Percentiles rank a stretch among this genome's conserved stretches.
These are phyloP conservation scores for Ophiostoma sp. DNA, from an alignment of 2,329 filamentous ascomycete genomes.

Conservation along the genomic window DNA sequence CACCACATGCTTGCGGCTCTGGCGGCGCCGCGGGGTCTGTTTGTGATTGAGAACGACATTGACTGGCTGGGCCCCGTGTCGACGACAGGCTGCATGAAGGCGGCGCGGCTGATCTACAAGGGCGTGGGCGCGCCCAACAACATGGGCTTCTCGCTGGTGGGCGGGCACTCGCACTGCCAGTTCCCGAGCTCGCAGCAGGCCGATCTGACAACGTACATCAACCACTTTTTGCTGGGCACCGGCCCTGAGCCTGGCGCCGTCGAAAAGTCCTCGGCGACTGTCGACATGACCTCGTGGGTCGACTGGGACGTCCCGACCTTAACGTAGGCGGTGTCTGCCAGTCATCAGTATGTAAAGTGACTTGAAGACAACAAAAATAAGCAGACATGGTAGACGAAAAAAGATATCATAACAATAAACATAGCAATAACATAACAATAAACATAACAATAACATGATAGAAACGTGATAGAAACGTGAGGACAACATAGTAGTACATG, in stretches of 20 bases:
- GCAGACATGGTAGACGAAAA: too few species aligned
- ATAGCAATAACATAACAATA: neutral
- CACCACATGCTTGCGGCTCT: slow-evolving; percentile 55
- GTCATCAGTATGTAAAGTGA: neutral
- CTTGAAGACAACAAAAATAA: neutral
- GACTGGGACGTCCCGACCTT: neutral
- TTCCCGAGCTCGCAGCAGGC: slow-evolving; percentile 50
- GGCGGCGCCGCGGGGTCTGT: slow-evolving; percentile 51
- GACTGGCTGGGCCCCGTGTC: slow-evolving; percentile 55
- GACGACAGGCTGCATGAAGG: slow-evolving; percentile 55
- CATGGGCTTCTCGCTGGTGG: slow-evolving; percentile 54
- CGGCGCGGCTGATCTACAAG: slow-evolving; percentile 49
- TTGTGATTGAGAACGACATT: slow-evolving; percentile 53
- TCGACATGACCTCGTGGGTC: neutral
- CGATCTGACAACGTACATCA: slow-evolving; percentile 51
- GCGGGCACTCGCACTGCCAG: slow-evolving; percentile 50
- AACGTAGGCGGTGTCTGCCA: neutral
- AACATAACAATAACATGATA: neutral
- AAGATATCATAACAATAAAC: neutral
- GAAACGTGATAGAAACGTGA: neutral
- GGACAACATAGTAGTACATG: neutral
- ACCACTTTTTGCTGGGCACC: slow-evolving; percentile 47
- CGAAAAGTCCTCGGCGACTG: slow-evolving; percentile 32
- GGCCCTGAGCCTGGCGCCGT: slow-evolving; percentile 34
- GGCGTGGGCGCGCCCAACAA: slow-evolving; percentile 48